Conservation (phyloP, 192 early-diverging fungal genomes). For the Coemansia asiatica region DNA sequence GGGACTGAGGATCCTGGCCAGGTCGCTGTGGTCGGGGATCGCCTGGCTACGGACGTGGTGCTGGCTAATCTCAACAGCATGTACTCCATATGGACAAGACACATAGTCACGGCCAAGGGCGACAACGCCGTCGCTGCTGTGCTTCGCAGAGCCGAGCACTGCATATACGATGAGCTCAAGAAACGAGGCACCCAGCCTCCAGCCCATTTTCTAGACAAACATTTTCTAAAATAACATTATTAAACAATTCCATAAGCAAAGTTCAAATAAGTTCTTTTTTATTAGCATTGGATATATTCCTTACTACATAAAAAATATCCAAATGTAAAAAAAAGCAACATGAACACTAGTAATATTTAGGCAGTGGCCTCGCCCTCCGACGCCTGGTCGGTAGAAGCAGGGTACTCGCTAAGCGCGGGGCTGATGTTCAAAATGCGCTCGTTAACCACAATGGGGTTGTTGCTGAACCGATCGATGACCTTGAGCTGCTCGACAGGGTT, state of each 20-base stretch:
- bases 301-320: too few relatives aligned
- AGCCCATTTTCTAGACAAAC: background rate
- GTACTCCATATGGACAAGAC: conserved; percentile 66
- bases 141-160: conserved; percentile 32
- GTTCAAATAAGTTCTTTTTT: too few relatives aligned
- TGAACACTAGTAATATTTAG: background rate
- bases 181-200: conserved; percentile 10
- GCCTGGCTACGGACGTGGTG: conserved; percentile 81
- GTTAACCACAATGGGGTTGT: conserved; percentile 16
- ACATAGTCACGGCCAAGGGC: conserved; percentile 70
- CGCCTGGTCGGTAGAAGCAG: conserved; percentile 10
- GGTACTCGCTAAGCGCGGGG: conserved; percentile 48
- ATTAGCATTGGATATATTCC: too few relatives aligned
- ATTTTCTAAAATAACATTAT: background rate
- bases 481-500: conserved; percentile 70
- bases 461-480: conserved; percentile 34
- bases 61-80: conserved; percentile 78
- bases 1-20: conserved; percentile 30
- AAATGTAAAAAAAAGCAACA: background rate
- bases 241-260: background rate
- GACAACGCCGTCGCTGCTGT: conserved; percentile 73
- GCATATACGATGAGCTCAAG: conserved; percentile 9
- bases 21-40: conserved; percentile 84
- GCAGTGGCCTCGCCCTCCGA: conserved; percentile 11
- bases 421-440: conserved; percentile 46